Conservation (phyloP, 345 rosid genomes). For the Eucalyptus curtisii region DNA sequence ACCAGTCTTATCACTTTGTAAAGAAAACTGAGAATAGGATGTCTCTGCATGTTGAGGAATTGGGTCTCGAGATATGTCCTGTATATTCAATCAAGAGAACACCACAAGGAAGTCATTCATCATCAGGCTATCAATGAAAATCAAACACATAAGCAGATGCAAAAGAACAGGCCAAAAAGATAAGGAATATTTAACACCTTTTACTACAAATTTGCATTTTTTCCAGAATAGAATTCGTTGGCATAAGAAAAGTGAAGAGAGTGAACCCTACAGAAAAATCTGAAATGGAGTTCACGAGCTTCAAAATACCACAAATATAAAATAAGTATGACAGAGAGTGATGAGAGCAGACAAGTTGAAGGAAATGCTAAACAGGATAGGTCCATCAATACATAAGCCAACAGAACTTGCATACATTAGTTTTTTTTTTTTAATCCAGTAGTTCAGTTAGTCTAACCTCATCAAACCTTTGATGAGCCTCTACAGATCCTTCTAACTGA, state of each 20-base stretch:
- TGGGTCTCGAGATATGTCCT: neutral
- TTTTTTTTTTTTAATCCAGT: neutral
- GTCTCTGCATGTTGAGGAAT: neutral
- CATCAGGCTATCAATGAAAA: neutral
- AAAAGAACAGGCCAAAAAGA: neutral
- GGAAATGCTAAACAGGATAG: neutral
- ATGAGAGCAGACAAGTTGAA: neutral
- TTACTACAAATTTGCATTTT: neutral
- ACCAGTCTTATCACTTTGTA: neutral
- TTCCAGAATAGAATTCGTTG: neutral
- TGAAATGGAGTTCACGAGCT: neutral
- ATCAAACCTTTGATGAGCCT: neutral
- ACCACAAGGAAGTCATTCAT: neutral
- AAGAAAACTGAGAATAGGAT: neutral
- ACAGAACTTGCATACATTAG: neutral
- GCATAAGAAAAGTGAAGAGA: neutral
- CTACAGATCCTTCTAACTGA: neutral
- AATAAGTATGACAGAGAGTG: neutral
- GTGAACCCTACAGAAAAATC: neutral
- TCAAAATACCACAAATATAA: neutral
- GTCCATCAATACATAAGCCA: neutral
- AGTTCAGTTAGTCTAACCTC: neutral
- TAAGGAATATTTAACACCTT: neutral
- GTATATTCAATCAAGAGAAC: neutral
- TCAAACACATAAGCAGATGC: neutral